phyloP scores from a whole-genome alignment of 1,139 yeast genomes.

The Sugiyamaella pinicola region DNA sequence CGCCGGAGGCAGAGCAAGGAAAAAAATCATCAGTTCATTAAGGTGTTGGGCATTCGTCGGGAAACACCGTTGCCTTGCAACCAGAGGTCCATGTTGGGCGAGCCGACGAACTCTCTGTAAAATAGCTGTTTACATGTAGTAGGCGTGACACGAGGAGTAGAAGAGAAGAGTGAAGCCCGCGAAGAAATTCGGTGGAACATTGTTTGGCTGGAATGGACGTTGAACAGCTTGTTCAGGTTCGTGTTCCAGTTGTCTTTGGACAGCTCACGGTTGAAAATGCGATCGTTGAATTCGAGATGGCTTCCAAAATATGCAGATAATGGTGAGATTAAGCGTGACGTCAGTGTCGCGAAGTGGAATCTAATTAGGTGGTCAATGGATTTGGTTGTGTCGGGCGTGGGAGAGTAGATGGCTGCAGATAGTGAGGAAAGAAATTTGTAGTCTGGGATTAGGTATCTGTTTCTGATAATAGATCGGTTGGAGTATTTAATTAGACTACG shows the following conservation, averaged over 20 bases:
- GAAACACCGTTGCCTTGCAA: conserved; percentile 23
- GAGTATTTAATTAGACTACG: conserved; percentile 12
- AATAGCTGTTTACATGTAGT: conserved; percentile 23
- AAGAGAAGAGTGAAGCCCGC: conserved; percentile 16
- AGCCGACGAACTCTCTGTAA: conserved; percentile 24
- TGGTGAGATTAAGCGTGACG: conserved; percentile 33
- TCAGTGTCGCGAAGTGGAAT: conserved; percentile 35
- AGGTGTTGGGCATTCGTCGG: not conserved
- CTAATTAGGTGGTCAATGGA: conserved; percentile 25
- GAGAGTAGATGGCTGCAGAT: conserved; percentile 4
- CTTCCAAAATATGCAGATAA: conserved; percentile 27
- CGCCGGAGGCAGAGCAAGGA: conserved; percentile 13
- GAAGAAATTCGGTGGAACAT: conserved; percentile 16
- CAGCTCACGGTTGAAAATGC: conserved; percentile 15
- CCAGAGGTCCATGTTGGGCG: conserved; percentile 27
- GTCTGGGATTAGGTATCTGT: conserved; percentile 30
- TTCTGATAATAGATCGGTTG: conserved; percentile 24
- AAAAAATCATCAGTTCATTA: not conserved
- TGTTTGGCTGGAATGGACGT: conserved; percentile 3
- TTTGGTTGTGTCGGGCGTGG: not conserved
- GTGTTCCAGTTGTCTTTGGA: conserved; percentile 14
- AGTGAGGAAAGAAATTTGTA: conserved; percentile 26
- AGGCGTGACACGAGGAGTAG: not conserved
- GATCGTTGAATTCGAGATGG: conserved; percentile 15
- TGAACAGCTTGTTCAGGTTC: conserved; percentile 11